These are phyloP conservation scores for Boletellus ananiceps DNA, from an alignment of 768 basidiomycete species.

Conservation along the genomic window DNA sequence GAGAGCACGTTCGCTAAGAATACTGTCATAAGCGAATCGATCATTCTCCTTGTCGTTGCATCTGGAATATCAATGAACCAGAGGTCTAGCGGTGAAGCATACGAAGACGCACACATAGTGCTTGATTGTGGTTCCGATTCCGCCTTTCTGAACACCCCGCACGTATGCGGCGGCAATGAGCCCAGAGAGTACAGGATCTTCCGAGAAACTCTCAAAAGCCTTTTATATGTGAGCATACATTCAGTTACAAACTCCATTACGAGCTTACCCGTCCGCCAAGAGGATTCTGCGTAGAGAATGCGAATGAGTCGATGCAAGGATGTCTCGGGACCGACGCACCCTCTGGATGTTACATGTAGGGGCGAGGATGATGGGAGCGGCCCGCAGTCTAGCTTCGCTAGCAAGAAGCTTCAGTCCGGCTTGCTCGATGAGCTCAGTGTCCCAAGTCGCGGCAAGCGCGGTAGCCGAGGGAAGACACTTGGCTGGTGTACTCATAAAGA, in stretches of 20 bases:
- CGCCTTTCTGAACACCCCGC: constrained; percentile 72
- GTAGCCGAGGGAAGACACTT: constrained; percentile 75
- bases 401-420: constrained; percentile 65
- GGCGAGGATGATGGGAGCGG: constrained; percentile 66
- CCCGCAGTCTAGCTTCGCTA: constrained; percentile 63
- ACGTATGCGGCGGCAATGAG: constrained; percentile 66
- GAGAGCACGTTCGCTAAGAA: constrained; percentile 47
- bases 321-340: constrained; percentile 32
- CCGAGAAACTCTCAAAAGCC: constrained; percentile 77
- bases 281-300: constrained; percentile 44
- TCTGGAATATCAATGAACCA: constrained; percentile 27
- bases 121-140: constrained; percentile 74
- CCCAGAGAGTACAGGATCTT: constrained; percentile 73
- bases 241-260: not conserved
- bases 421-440: constrained; percentile 56
- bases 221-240: constrained; percentile 23
- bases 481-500: constrained; percentile 78
- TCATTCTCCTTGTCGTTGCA: constrained; percentile 83
- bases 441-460: constrained; percentile 72
- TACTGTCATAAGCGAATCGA: constrained; percentile 54
- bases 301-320: not conserved
- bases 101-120: constrained; percentile 61
- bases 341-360: constrained; percentile 86
- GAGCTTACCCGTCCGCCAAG: constrained; percentile 59
- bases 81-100: not conserved